A percentile compares a stretch with the other conserved stretches of the same genome.
Conservation (phyloP, 306 rosid species). For the Casuarina equisetifolia region DNA sequence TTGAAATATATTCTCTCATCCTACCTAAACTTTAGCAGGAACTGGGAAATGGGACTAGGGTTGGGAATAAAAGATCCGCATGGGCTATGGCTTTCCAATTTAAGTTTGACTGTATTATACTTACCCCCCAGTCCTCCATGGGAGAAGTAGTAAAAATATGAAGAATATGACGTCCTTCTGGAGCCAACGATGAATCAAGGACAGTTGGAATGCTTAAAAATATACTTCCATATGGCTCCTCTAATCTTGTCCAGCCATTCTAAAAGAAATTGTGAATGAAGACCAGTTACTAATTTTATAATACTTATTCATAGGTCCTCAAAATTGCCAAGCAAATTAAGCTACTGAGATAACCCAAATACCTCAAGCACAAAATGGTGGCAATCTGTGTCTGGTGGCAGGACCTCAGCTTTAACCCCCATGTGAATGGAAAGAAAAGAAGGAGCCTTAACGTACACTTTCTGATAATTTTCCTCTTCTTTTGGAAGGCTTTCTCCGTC, state of each 20-base stretch:
- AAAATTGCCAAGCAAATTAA: slow-evolving; percentile 20
- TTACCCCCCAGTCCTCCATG: slow-evolving; percentile 88
- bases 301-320: slow-evolving; percentile 14
- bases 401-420: slow-evolving; percentile 91
- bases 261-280: slow-evolving; percentile 21
- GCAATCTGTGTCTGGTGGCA: slow-evolving; percentile 91
- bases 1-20: not conserved
- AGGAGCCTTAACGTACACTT: slow-evolving; percentile 85
- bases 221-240: slow-evolving; percentile 88
- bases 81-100: slow-evolving; percentile 13
- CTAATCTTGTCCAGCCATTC: slow-evolving; percentile 72
- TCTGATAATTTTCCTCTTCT: slow-evolving; percentile 91
- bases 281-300: slow-evolving; percentile 15
- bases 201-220: slow-evolving; percentile 95
- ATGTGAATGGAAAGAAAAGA: slow-evolving; percentile 97
- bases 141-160: slow-evolving; percentile 95
- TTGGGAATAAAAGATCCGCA: slow-evolving; percentile 18
- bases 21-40: slow-evolving; percentile 4
- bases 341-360: slow-evolving; percentile 27
- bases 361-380: slow-evolving; percentile 98
- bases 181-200: slow-evolving; percentile 89
- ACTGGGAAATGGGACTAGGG: slow-evolving; percentile 12
- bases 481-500: slow-evolving; percentile 67
- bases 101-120: slow-evolving; percentile 22
- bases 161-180: slow-evolving; percentile 84